phyloP scores from a whole-genome alignment of 768 basidiomycete species.

The Tubosaeta sp. region DNA sequence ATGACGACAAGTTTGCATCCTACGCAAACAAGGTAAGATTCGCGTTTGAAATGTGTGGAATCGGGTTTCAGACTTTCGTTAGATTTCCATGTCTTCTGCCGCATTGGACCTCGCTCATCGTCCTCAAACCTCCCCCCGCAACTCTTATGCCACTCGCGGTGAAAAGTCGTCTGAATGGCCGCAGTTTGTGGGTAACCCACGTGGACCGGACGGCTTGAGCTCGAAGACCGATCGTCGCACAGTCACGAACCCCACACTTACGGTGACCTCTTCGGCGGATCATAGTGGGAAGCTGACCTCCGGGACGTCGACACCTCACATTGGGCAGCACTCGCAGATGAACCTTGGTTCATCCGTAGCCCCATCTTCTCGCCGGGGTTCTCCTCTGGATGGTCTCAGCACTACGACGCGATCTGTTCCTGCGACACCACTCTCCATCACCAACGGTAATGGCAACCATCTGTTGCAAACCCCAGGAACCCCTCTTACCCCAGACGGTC shows the following conservation, averaged over 20 bases:
- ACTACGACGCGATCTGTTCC: slow-evolving; percentile 75
- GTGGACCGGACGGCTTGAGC: slow-evolving; percentile 55
- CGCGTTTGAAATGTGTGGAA: neutral
- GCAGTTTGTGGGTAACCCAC: slow-evolving; percentile 67
- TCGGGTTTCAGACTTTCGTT: slow-evolving; percentile 2
- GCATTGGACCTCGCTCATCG: slow-evolving; percentile 91
- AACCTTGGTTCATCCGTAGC: slow-evolving; percentile 25
- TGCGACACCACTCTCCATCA: slow-evolving; percentile 66
- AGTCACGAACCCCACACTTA: slow-evolving; percentile 71
- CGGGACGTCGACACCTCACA: slow-evolving; percentile 59
- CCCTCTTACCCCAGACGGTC: slow-evolving; percentile 59
- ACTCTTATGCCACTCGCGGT: slow-evolving; percentile 53
- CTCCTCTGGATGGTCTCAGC: slow-evolving; percentile 63
- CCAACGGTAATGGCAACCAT: slow-evolving; percentile 42
- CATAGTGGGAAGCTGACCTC: slow-evolving; percentile 44
- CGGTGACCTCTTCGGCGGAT: slow-evolving; percentile 56
- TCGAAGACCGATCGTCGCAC: slow-evolving; percentile 62
- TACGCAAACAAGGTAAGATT: slow-evolving; percentile 60
- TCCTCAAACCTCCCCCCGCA: slow-evolving; percentile 72
- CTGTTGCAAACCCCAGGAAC: slow-evolving; percentile 61
- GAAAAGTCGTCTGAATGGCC: slow-evolving; percentile 93
- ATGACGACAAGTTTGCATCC: slow-evolving; percentile 79
- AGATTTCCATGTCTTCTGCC: slow-evolving; percentile 86
- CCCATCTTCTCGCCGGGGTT: slow-evolving; percentile 66
- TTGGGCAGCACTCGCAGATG: slow-evolving; percentile 59